phyloP scores from a whole-genome alignment of 2,329 filamentous ascomycete genomes.

The Pseudogymnoascus sp. region DNA sequence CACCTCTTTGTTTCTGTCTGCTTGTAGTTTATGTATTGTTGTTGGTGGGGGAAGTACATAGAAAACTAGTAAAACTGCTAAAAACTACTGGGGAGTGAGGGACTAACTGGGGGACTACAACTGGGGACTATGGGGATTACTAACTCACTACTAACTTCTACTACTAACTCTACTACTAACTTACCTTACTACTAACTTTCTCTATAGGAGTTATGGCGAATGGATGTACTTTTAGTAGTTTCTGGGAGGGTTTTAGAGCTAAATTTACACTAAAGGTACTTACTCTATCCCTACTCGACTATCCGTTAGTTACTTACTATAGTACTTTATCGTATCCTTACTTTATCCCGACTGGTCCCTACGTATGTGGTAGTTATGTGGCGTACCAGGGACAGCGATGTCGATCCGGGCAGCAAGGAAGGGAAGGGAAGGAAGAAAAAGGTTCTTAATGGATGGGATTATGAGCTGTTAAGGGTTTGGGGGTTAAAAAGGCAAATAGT shows the following conservation, averaged over 20 bases:
- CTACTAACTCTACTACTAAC: not conserved
- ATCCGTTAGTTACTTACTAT: too few relatives aligned
- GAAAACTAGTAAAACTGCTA: too few relatives aligned
- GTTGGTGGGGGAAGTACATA: too few relatives aligned
- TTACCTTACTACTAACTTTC: too few relatives aligned
- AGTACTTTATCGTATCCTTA: not conserved
- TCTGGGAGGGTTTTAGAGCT: not conserved
- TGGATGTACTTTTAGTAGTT: not conserved
- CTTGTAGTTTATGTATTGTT: not conserved
- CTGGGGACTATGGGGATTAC: not conserved
- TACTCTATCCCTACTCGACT: too few relatives aligned
- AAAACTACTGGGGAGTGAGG: not conserved
- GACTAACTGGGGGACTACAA: too few relatives aligned
- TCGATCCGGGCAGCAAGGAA: not conserved
- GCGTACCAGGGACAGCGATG: not conserved
- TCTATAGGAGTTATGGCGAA: not conserved
- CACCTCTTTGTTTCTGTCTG: not conserved
- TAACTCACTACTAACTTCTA: too few relatives aligned
- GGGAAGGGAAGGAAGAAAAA: not conserved
- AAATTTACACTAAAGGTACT: not conserved
- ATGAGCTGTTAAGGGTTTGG: too few relatives aligned
- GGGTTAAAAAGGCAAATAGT: too few relatives aligned
- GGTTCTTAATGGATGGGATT: not conserved
- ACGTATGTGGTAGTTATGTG: not conserved
- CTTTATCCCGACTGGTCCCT: not conserved